Conservation (phyloP, 345 rosid species). For the Fremontodendron californicum region DNA sequence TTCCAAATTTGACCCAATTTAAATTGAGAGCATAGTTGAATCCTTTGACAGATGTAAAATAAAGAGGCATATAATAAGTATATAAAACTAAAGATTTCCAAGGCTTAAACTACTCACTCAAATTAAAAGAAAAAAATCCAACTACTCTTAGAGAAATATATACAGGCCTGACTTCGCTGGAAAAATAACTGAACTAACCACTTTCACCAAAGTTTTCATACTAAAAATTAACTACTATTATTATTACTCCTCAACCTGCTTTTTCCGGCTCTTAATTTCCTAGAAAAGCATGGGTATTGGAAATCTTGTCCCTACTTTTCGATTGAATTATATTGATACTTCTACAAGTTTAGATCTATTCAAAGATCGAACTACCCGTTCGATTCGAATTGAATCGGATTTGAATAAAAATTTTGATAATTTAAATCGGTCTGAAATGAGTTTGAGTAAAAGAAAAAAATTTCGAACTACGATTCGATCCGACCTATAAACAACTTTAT, state of each 20-base stretch:
- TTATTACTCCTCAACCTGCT: slow-evolving; percentile 11
- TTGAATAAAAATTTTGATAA: too few relatives aligned
- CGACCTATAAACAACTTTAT: too few relatives aligned
- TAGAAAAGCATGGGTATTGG: not conserved
- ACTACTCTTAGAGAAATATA: not conserved
- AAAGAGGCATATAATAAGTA: too few relatives aligned
- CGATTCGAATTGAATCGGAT: too few relatives aligned
- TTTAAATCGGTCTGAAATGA: too few relatives aligned
- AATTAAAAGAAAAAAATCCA: not conserved
- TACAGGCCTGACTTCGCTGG: slow-evolving; percentile 4
- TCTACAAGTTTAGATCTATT: not conserved
- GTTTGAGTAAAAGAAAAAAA: too few relatives aligned
- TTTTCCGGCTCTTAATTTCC: slow-evolving; percentile 28
- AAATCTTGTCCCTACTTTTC: not conserved
- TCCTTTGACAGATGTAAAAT: too few relatives aligned
- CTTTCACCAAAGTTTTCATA: slow-evolving; percentile 2
- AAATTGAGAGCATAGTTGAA: too few relatives aligned
- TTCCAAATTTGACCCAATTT: too few relatives aligned
- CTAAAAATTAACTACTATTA: slow-evolving; percentile 2
- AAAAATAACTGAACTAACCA: slow-evolving; percentile 25
- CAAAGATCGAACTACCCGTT: too few relatives aligned
- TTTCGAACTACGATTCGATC: too few relatives aligned
- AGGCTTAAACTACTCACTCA: not conserved
- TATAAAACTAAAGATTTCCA: too few relatives aligned
- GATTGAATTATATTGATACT: not conserved